Evolutionary conservation across 163 green algal genomes (phyloP).

Genomic region (Chlorella variabilis): DNA sequence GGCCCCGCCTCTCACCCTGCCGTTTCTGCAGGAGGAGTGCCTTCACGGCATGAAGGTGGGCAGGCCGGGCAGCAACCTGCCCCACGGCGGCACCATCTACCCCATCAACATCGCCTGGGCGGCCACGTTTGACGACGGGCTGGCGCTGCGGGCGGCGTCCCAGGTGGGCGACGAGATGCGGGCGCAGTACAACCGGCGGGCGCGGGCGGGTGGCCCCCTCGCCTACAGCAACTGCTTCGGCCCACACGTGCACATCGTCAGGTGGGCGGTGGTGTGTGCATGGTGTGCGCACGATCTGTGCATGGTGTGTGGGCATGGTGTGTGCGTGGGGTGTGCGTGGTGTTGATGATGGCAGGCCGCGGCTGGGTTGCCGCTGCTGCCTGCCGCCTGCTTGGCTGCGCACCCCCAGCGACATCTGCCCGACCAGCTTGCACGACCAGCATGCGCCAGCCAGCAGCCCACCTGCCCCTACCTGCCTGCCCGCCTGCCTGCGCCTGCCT

Average conservation of each 20-base stretch:
- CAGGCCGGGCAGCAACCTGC: neutral
- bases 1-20: no score
- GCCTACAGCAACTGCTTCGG: conserved; percentile 33
- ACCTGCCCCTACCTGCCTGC: neutral
- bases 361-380: no score
- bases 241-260: conserved; percentile 35
- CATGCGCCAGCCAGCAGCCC: no score
- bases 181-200: conserved; percentile 48
- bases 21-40: conserved; percentile 24
- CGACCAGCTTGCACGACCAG: no score
- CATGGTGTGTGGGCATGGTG: no score
- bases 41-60: conserved; percentile 26
- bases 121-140: conserved; percentile 48
- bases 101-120: conserved; percentile 39
- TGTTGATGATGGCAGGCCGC: no score
- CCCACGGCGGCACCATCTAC: conserved; percentile 16
- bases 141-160: conserved; percentile 36
- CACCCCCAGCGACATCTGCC: no score
- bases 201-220: neutral
- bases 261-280: neutral
- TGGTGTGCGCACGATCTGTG: no score
- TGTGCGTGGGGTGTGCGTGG: no score
- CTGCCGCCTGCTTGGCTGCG: neutral
- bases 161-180: conserved; percentile 58
- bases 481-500: neutral